A percentile compares a stretch with the other conserved stretches of the same genome.
These are phyloP conservation scores for Epichloe aotearoae DNA, from an alignment of 2,329 filamentous ascomycete genomes.

Conservation along the genomic window DNA sequence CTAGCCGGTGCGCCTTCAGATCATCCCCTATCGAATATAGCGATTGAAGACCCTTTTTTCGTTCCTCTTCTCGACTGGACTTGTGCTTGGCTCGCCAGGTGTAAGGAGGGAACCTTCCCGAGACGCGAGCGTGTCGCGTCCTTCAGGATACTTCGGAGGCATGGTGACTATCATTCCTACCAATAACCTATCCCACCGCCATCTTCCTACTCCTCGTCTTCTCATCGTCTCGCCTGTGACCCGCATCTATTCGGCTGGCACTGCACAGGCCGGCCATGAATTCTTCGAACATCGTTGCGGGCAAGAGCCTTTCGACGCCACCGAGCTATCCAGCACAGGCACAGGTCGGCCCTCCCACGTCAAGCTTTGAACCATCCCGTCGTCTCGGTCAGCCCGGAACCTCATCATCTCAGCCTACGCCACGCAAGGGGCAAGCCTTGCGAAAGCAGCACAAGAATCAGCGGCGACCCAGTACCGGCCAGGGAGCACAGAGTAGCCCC, in stretches of 20 bases:
- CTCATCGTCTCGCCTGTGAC: neutral
- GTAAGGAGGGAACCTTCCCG: neutral
- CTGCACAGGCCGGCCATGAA: slow-evolving; percentile 18
- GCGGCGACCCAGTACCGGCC: slow-evolving; percentile 46
- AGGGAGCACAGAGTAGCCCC: slow-evolving; percentile 25
- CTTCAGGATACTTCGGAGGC: neutral
- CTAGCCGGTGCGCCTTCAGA: neutral
- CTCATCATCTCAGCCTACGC: slow-evolving; percentile 24
- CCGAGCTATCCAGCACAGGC: slow-evolving; percentile 27
- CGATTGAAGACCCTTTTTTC: neutral
- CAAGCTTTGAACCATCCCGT: slow-evolving; percentile 37
- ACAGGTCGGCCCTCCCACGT: slow-evolving; percentile 28
- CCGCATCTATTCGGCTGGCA: neutral
- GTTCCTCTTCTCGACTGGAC: neutral
- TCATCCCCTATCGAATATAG: neutral
- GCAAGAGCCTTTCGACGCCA: slow-evolving; percentile 38
- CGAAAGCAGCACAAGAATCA: slow-evolving; percentile 78
- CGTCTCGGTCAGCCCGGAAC: slow-evolving; percentile 28
- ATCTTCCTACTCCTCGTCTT: neutral
- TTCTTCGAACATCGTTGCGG: slow-evolving; percentile 21
- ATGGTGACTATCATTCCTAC: neutral
- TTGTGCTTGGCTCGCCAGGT: neutral
- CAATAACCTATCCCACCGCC: neutral
- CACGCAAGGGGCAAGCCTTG: slow-evolving; percentile 62
- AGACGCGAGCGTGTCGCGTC: neutral